Evolutionary conservation across 768 basidiomycete genomes (phyloP), one percentile per base, ranked within the genome.

Genomic region (Lactarius psammicola): DNA sequence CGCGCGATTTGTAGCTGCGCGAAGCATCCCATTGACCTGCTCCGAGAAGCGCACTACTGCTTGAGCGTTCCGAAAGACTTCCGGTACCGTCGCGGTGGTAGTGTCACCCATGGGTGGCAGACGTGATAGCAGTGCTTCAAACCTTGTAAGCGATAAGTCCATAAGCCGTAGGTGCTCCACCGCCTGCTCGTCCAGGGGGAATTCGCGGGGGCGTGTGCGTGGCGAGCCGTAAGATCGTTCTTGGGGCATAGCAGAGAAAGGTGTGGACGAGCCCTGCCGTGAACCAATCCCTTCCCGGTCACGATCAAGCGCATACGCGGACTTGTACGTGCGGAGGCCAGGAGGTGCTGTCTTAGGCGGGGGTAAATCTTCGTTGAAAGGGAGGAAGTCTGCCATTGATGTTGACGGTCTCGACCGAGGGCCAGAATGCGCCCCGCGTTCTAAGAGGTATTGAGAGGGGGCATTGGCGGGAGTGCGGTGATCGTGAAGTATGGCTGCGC

Each of bases 131-230:
- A 88, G 82, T 2, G 81, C 76, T 73, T 92, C 89, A 68, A 94
- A 91, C 80, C 88, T 84, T 4, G 77, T 73, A 17, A 93, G 76
- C 20, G 86, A 83, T 49, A 93, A 90, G 26, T 85, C 70, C 82
- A 93, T 85, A 54, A 94, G 75, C n/a, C 82, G 78, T 1, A 84
- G 79, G 70, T 92, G 92, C 69, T 92, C 89, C 4, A 75, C 62
- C 31, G 74, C 65, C 33, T 69, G 67, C 51, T 72, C 62, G 51
- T 69, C 60, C 33, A 67, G 68, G 33, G 60, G 55, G 17, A 36
- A 44, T 11, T 59, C 60, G 4, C 61, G 63, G 10, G 68, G 59
- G 23, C 64, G 68, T 42, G 60, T 51, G 49, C 61, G 67, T 4
- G 69, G 73, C 60, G 60, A 68, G 60, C 64, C 69, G 46, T 68